Evolutionary conservation across 208 protist species (phyloP).

Genomic region (Wallacemonas sp.): DNA sequence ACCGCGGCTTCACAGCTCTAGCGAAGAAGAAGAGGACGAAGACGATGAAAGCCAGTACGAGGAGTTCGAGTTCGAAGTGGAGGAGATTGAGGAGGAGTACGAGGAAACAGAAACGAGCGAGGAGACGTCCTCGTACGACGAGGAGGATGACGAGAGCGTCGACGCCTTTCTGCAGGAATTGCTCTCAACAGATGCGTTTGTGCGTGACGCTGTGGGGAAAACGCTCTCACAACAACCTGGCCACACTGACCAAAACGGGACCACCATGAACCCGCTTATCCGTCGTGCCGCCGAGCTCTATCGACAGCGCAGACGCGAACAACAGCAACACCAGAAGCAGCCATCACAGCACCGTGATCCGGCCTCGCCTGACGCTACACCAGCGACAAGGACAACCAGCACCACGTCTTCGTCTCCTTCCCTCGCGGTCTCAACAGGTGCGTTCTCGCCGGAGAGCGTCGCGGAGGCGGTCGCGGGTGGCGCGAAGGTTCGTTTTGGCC

Average conservation of each 20-base stretch:
- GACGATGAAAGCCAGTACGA: conserved; percentile 13
- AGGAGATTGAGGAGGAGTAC: conserved; percentile 13
- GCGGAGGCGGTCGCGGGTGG: conserved; percentile 9
- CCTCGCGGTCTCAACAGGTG: not conserved
- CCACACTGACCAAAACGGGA: not conserved
- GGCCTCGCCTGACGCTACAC: not conserved
- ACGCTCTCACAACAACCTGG: conserved; percentile 8
- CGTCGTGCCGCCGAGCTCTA: conserved; percentile 25
- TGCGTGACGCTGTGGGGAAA: conserved; percentile 3
- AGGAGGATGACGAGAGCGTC: conserved; percentile 8
- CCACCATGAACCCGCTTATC: conserved; percentile 31
- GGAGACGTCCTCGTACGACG: conserved; percentile 14
- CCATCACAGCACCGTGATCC: not conserved
- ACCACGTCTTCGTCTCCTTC: too few relatives aligned
- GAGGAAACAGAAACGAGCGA: conserved; percentile 16
- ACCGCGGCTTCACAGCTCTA: not conserved
- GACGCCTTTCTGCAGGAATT: conserved; percentile 11
- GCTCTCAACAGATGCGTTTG: not conserved
- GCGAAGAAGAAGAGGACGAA: not conserved
- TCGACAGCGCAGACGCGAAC: not conserved
- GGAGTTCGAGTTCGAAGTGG: conserved; percentile 22
- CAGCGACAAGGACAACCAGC: not conserved
- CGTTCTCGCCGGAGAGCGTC: not conserved
- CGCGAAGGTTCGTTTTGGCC: conserved; percentile 21
- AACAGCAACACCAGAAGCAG: conserved; percentile 4